Evolutionary conservation across 129 eudicot genomes (phyloP), one percentile per base, ranked within the genome.

Genomic region (Glebionis coronaria): DNA sequence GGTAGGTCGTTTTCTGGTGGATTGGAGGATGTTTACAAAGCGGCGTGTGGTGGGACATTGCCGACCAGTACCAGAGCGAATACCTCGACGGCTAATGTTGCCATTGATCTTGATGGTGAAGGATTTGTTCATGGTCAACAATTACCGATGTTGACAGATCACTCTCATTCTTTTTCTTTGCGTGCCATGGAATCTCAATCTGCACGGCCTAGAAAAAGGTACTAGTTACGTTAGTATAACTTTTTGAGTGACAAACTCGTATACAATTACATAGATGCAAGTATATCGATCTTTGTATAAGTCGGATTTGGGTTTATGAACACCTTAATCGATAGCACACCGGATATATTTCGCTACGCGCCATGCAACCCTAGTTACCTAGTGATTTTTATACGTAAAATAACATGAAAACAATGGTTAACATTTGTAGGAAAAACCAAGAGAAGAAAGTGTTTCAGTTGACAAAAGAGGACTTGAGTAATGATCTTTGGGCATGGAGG

Each of bases 401-500:
- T n/a, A n/a, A n/a, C n/a, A n/a, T n/a, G n/a, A n/a, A n/a, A n/a
- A n/a, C n/a, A n/a, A n/a, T n/a, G n/a, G n/a, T 11, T 44, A 11
- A 58, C 12, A 54, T 38, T 52, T 69, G 31, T 65, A 82, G 92
- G 78, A 85, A 82, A 77, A 82, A 78, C 57, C 88, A 85, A 67
- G 71, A 68, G 81, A 85, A 85, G 81, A 67, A 56, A 67, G 85
- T 85, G 64, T 75, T 73, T 68, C 87, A 82, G 42, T 78, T 88
- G 85, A 85, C 91, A 35, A 82, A 85, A 52, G 96, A 85, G 31
- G 81, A 88, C 63, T 75, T 88, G 27, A 73, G 79, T 3, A 82
- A 75, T 51, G 96, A 85, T 79, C 70, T 82, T 51, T 85, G 96
- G 91, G 85, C 96, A 20, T 88, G 96, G 96, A 66, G 89, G 56